Base-by-base conservation (phyloP, 1,284 basidiomycete species). In the Crucibulum parvulum region DNA sequence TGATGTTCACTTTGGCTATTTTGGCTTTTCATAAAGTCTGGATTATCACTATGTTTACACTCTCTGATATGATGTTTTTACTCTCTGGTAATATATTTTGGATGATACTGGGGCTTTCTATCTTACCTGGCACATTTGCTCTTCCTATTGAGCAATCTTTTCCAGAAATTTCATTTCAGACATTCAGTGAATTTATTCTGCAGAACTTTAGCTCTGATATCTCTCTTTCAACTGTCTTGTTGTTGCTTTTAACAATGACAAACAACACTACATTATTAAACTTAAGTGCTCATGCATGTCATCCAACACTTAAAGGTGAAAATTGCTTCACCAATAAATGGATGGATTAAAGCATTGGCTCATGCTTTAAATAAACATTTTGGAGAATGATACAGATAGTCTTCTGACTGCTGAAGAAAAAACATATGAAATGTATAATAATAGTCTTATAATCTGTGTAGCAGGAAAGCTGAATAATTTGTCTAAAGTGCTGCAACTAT, bases 171-270 rank as follows among this genome's bases (percentile, higher is more conserved):
- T 16, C 51, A 38, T 57, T 57, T 38, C 8, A 9, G 35, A 37
- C 31, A 7, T 57, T 57, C 51, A 51, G 24, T 41, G 37, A 57
- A 57, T 57, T 57, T 53, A 41, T 57, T 53, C 36, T 37, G 37
- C 6, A 52, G 7, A 37, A 53, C 38, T 57, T 57, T 37, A n/a
- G 38, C 31, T 43, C 56, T 24, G 35, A 37, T 6, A 37, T 57
- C 9, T 24, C 48, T 43, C 38, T 57, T 13, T 57, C 56, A 7
- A 53, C 51, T 24, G 56, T 45, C 31, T 37, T 57, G 6, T 4
- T 57, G 41, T 11, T 52, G 2, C 34, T 57, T 37, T 41, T 57
- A n/a, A 53, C 47, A 11, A 36, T 57, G 5, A 57, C 56, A 35
- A 34, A 57, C 13, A 57, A 57, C 34, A 18, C 8, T 13, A 16